Base-by-base conservation (phyloP, 164 flowering plant species). In the Vitis cinerea region DNA sequence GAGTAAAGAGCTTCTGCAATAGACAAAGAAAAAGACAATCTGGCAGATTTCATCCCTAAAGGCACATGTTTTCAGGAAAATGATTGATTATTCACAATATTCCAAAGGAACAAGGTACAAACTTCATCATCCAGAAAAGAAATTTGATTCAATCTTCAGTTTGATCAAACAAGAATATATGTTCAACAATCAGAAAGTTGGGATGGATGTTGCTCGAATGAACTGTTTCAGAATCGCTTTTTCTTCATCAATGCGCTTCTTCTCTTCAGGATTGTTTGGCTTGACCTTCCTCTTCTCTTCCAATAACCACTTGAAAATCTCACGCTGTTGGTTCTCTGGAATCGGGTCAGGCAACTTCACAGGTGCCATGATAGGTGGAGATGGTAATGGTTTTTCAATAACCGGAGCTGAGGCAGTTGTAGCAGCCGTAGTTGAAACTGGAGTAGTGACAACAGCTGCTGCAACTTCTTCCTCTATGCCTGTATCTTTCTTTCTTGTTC, bases 261-360 rank as follows among this genome's bases (percentile, higher is more conserved):
- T 93, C 82, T 91, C 99, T 71, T 83, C 84, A 1, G 84, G 70
- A 75, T 86, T 80, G 64, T 66, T 85, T 47, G 97, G 87, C 74
- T 90, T 90, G 67, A 80, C 60, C 77, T 91, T 95, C 78, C 99
- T 90, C 82, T 90, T 95, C 84, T 93, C 98, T 75, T 95, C 98
- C 77, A 95, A 80, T 23, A 95, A 78, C 98, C 98, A 93, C 82
- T 91, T 91, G 86, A 84, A 95, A 50, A 95, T 88, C 66, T 95
- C 91, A 2, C 91, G 92, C 74, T 95, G 97, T 67, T 83, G 87
- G 57, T 83, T 68, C 79, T 85, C 90, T 0, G 97, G 94, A 55
- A 95, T 81, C 23, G 94, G 90, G 68, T 88, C 85, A 4, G 70
- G 81, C 51, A 71, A 50, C 69, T 75, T 83, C 52, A 78, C 74